A percentile compares a stretch with the other conserved stretches of the same genome.
phyloP scores from a whole-genome alignment of 2,329 filamentous ascomycete species.

The Sordariomycetes sp. region DNA sequence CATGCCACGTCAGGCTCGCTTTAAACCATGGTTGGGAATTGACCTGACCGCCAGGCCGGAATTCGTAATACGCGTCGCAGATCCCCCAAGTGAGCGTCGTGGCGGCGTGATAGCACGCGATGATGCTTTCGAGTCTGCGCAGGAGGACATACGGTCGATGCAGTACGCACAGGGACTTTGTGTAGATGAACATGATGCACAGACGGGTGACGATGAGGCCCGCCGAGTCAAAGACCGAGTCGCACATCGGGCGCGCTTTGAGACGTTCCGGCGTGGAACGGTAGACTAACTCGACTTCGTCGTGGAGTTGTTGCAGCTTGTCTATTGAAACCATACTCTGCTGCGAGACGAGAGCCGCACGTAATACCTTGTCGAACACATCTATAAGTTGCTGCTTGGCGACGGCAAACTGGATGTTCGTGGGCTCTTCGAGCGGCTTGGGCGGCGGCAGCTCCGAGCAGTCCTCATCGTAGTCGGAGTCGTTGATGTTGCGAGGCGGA shows the following conservation, averaged over 20 bases:
- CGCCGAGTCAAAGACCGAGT: conserved; percentile 31
- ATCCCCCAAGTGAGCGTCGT: conserved; percentile 34
- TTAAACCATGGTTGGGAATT: conserved; percentile 43
- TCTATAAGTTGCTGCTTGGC: conserved; percentile 31
- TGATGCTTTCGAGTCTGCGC: conserved; percentile 11
- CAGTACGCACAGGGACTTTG: conserved; percentile 38
- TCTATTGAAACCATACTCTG: conserved; percentile 20
- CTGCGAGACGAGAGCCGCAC: conserved; percentile 25
- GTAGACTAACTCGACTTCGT: conserved; percentile 26
- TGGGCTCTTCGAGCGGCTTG: conserved; percentile 30
- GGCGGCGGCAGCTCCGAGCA: conserved; percentile 31
- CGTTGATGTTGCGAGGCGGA: conserved; percentile 35
- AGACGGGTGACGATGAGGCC: conserved; percentile 10
- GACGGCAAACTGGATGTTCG: conserved; percentile 30
- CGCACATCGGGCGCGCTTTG: conserved; percentile 27
- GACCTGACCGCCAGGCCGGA: conserved; percentile 38
- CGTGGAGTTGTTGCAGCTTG: conserved; percentile 24
- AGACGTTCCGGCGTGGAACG: conserved; percentile 26
- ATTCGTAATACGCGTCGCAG: conserved; percentile 34
- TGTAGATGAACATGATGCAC: conserved; percentile 33
- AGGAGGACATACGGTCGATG: conserved; percentile 36
- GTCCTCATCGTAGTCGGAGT: conserved; percentile 41
- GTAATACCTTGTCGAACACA: conserved; percentile 33
- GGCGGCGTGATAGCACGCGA: conserved; percentile 30
- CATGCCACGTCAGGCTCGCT: conserved; percentile 40